Conservation (phyloP, 2,329 filamentous ascomycete species). For the Claviceps capensis region DNA sequence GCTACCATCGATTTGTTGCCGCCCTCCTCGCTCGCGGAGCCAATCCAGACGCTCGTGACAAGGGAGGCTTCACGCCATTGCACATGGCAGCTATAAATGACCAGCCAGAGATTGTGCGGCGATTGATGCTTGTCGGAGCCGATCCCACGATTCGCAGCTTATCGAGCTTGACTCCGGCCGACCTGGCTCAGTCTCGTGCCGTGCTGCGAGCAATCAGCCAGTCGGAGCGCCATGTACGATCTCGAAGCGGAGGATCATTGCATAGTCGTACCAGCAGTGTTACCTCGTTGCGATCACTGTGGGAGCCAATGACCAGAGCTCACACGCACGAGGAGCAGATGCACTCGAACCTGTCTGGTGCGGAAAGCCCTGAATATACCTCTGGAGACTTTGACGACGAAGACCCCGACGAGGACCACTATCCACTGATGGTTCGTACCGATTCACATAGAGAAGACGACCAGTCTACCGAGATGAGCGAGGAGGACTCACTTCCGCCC, state of each 20-base stretch:
- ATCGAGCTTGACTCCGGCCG: constrained; percentile 55
- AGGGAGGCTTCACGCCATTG: constrained; percentile 68
- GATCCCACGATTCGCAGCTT: constrained; percentile 57
- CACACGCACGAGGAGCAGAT: constrained; percentile 21
- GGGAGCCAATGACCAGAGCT: constrained; percentile 36
- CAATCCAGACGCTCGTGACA: constrained; percentile 60
- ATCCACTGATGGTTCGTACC: constrained; percentile 22
- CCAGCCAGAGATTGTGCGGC: constrained; percentile 61
- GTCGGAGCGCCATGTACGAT: constrained; percentile 48
- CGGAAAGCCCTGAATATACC: constrained; percentile 31
- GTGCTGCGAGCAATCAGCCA: constrained; percentile 50
- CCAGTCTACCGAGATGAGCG: constrained; percentile 21
- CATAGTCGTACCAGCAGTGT: constrained; percentile 52
- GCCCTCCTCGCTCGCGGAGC: constrained; percentile 67
- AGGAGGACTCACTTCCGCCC: constrained; percentile 24
- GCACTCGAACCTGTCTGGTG: constrained; percentile 25
- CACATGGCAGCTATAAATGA: constrained; percentile 69
- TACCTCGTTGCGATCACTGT: constrained; percentile 52
- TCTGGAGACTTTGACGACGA: constrained; percentile 30
- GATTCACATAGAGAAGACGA: constrained; percentile 15
- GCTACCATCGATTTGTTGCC: constrained; percentile 61
- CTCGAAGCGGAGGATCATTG: constrained; percentile 49
- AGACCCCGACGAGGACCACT: constrained; percentile 23
- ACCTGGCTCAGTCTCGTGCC: constrained; percentile 53
- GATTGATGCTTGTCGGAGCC: constrained; percentile 59